Evolutionary conservation across 441 rosid species (phyloP).

Genomic region (Arabidopsis lyrata): DNA sequence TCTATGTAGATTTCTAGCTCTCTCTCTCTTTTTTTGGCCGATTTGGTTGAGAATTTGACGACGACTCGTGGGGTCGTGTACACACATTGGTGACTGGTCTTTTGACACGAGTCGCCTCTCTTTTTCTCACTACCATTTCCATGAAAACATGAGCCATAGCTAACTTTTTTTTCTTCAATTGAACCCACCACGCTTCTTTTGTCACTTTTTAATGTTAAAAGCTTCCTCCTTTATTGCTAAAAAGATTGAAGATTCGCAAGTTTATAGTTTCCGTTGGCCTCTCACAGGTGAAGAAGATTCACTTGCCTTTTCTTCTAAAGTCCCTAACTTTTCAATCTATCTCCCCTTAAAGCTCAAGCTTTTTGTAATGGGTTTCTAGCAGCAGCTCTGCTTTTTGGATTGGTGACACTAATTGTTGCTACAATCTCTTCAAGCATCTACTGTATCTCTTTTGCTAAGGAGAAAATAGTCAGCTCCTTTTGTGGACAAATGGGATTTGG

Average conservation of each 20-base stretch:
- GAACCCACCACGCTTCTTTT: constrained; percentile 53
- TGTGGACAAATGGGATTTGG: constrained; percentile 53
- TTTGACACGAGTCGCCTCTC: constrained; percentile 40
- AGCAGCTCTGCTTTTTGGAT: constrained; percentile 1
- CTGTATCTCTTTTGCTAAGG: constrained; percentile 33
- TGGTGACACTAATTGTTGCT: not conserved
- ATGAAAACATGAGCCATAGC: constrained; percentile 34
- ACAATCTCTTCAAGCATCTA: constrained; percentile 19
- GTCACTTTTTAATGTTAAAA: constrained; percentile 55
- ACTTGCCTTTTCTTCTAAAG: constrained; percentile 45
- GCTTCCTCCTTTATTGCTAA: constrained; percentile 35
- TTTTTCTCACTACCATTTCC: constrained; percentile 36
- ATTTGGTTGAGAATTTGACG: constrained; percentile 32
- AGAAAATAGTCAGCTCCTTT: constrained; percentile 37
- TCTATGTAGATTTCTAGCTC: constrained; percentile 17
- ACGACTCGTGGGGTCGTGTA: constrained; percentile 44
- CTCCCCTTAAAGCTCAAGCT: constrained; percentile 14
- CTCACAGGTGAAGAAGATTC: constrained; percentile 43
- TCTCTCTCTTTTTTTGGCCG: not conserved
- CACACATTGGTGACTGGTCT: constrained; percentile 42
- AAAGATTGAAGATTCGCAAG: constrained; percentile 50
- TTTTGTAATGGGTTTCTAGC: constrained; percentile 1
- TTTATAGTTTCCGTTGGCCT: constrained; percentile 32
- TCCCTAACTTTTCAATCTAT: constrained; percentile 44
- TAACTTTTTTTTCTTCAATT: constrained; percentile 39